A percentile compares a stretch with the other conserved stretches of the same genome.
phyloP scores from a whole-genome alignment of 805 yeast species.

The Saccharomycopsis fermentans region DNA sequence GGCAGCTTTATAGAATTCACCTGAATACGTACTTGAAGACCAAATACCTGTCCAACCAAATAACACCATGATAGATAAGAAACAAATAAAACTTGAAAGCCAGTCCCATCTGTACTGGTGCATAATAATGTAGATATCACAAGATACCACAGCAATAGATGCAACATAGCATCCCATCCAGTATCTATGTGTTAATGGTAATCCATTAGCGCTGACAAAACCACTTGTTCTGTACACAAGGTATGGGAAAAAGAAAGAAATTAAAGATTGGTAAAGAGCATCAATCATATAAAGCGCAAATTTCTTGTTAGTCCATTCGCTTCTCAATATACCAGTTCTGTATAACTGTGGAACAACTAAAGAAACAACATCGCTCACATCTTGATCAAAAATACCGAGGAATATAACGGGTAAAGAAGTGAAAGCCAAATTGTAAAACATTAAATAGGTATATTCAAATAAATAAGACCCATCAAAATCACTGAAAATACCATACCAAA shows the following conservation, averaged over 20 bases:
- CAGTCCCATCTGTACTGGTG: conserved; percentile 80
- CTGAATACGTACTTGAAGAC: conserved; percentile 44
- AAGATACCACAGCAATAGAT: conserved; percentile 53
- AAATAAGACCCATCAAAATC: conserved; percentile 74
- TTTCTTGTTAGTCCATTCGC: conserved; percentile 60
- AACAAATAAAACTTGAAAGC: conserved; percentile 47
- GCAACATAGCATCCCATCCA: conserved; percentile 63
- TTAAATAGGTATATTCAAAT: conserved; percentile 68
- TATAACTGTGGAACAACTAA: conserved; percentile 67
- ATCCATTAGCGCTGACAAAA: conserved; percentile 41
- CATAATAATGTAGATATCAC: conserved; percentile 53
- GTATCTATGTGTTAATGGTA: conserved; percentile 59
- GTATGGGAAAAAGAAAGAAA: conserved; percentile 68
- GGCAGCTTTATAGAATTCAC: conserved; percentile 60
- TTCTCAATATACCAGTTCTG: conserved; percentile 58
- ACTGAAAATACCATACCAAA: conserved; percentile 71
- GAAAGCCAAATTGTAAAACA: conserved; percentile 75
- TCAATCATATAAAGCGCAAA: conserved; percentile 69
- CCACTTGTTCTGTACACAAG: conserved; percentile 36
- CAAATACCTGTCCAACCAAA: conserved; percentile 77
- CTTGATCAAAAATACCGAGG: conserved; percentile 73
- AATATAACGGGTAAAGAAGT: conserved; percentile 75
- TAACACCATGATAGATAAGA: conserved; percentile 47
- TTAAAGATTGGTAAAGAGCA: conserved; percentile 65
- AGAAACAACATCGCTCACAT: conserved; percentile 60